Evolutionary conservation across 129 eudicot species (phyloP), one percentile per base, ranked within the genome.

Genomic region (Cynara cardunculus): DNA sequence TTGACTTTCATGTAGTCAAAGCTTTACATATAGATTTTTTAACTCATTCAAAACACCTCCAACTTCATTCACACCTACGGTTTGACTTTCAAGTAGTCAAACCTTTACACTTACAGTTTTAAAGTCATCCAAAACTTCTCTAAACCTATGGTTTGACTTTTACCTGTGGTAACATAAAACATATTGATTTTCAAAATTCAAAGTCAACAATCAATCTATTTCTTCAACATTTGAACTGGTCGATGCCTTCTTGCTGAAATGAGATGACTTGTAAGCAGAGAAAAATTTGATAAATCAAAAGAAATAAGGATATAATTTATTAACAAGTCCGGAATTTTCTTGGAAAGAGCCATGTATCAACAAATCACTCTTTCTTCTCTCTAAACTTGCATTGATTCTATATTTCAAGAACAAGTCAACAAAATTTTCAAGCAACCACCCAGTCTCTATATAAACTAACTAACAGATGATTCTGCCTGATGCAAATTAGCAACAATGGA

Each of bases 391-490:
- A 49, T n/a, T 56, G 24, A 56, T 56, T 56, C 65, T 56, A 56
- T 18, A 56, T 56, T 18, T 53, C 65, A 56, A 56, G 65, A 56
- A n/a, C 24, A n/a, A 56, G 65, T 56, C 65, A 46, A 46, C 66
- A 46, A 44, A 11, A 26, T 16, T 5, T 74, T 74, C 67, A 46
- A 24, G 67, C 31, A 25, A 9, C 49, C 28, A 75, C 30, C 46
- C 19, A 28, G 32, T 7, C 66, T 56, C 69, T 75, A 75, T 75
- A 75, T 53, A 56, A 53, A 75, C 28, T 27, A 75, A 53, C 46
- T 28, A 6, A 25, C 41, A 26, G 1, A 66, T 26, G 39, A 27
- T 5, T 9, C 27, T 30, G 14, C 18, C 35, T 22, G 56, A 31
- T 21, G 10, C 56, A 28, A 71, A 10, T 32, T 2, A 26, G 34